Conservation (phyloP, 2,329 filamentous ascomycete species). For the Chlorencoelia australis region DNA sequence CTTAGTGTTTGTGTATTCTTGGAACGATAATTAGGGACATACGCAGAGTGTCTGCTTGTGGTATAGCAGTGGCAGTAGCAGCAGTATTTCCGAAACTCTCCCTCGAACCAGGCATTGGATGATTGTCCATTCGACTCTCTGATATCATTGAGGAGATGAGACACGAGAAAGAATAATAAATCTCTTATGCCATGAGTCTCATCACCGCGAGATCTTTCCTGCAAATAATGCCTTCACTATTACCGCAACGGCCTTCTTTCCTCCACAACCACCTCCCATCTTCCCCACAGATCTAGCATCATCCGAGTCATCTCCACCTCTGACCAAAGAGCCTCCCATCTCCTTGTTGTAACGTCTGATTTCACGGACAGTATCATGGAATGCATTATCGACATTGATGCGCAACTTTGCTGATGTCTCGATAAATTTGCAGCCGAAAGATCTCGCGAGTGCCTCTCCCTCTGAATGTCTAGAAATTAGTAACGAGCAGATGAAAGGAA, state of each 20-base stretch:
- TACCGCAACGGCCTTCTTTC: constrained; percentile 67
- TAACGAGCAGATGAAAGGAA: neutral
- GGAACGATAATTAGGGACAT: too few species aligned
- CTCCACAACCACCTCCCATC: constrained; percentile 67
- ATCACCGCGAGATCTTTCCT: too few species aligned
- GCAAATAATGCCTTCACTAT: constrained; percentile 77
- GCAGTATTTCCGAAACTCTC: too few species aligned
- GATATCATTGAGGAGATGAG: too few species aligned
- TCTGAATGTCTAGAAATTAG: constrained; percentile 45
- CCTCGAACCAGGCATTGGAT: too few species aligned
- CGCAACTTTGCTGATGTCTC: constrained; percentile 97
- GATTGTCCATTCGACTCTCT: too few species aligned
- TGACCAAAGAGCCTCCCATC: constrained; percentile 77
- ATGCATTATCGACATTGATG: constrained; percentile 96
- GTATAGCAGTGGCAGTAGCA: too few species aligned
- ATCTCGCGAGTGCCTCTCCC: constrained; percentile 74
- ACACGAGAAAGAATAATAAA: too few species aligned
- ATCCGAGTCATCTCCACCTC: constrained; percentile 52
- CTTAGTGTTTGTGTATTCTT: too few species aligned
- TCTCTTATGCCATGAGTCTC: too few species aligned
- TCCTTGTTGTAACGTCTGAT: constrained; percentile 98
- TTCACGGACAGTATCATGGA: constrained; percentile 96
- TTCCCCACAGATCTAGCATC: constrained; percentile 48
- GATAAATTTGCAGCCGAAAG: constrained; percentile 96
- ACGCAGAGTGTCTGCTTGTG: too few species aligned